These are phyloP conservation scores for Pythium apleroticum DNA, from an alignment of 352 stramenopile species.

Conservation along the genomic window DNA sequence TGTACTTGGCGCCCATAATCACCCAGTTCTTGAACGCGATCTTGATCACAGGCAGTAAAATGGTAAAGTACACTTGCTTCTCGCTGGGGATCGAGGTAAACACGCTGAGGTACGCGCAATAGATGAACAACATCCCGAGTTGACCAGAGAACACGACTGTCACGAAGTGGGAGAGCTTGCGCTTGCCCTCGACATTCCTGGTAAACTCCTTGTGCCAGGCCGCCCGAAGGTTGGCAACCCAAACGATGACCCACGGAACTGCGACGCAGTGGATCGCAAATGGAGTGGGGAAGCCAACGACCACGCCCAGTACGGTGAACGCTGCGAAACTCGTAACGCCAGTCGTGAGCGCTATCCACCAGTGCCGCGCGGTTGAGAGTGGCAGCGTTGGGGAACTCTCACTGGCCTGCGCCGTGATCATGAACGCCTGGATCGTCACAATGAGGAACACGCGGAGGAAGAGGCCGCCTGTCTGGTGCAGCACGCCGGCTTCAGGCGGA, in stretches of 20 bases:
- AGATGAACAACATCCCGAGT: background rate
- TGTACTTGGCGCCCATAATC: background rate
- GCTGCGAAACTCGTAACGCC: no score
- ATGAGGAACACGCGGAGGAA: no score
- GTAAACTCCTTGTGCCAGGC: background rate
- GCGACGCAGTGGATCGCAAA: no score
- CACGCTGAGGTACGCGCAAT: background rate
- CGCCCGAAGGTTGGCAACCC: background rate
- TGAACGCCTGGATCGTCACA: no score
- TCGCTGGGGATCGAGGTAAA: background rate
- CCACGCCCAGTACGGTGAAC: no score
- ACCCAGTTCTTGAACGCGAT: constrained; percentile 14
- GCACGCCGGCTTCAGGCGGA: no score
- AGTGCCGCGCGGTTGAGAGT: no score
- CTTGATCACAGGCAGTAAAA: constrained; percentile 11
- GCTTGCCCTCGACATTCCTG: background rate
- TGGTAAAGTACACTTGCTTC: background rate
- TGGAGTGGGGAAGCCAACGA: no score
- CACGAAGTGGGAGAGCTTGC: background rate
- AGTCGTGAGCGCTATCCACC: no score
- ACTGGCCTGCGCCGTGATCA: no score
- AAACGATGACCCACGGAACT: background rate
- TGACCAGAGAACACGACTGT: background rate
- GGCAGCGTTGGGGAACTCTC: no score
- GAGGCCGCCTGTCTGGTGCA: no score